Evolutionary conservation across 139 green algal species (phyloP).

Genomic region (Diplosphaera chodatii): DNA sequence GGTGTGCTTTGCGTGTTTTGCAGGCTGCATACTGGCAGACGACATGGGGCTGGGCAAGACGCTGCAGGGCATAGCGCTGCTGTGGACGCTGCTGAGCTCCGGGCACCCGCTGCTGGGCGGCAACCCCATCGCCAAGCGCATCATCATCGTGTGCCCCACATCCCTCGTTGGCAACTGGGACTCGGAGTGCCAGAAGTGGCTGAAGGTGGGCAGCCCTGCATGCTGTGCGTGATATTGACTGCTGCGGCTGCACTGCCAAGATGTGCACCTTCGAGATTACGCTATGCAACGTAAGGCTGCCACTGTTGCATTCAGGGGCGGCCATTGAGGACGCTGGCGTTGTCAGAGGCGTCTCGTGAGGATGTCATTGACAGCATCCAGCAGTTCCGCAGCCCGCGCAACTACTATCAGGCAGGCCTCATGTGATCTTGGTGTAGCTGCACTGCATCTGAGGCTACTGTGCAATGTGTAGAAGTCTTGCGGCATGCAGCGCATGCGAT

Average conservation of each 20-base stretch:
- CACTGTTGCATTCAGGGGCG: slow-evolving; percentile 43
- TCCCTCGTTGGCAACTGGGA: slow-evolving; percentile 97
- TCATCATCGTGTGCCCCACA: slow-evolving; percentile 97
- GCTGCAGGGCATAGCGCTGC: slow-evolving; percentile 77
- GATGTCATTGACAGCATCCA: slow-evolving; percentile 77
- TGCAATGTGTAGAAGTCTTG: no score
- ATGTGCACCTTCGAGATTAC: no score
- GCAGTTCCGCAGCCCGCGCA: slow-evolving; percentile 63
- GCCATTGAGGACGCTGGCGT: slow-evolving; percentile 60
- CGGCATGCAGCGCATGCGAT: no score
- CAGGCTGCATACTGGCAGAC: slow-evolving; percentile 92
- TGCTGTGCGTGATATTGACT: no score
- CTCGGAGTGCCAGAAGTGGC: slow-evolving; percentile 90
- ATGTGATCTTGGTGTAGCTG: no score
- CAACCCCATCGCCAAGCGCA: slow-evolving; percentile 62
- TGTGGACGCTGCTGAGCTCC: slow-evolving; percentile 88
- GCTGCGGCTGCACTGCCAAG: no score
- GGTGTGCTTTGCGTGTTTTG: no score
- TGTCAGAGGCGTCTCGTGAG: slow-evolving; percentile 81
- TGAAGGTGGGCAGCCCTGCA: slow-evolving; percentile 71
- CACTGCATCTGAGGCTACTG: no score
- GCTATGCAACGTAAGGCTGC: no score
- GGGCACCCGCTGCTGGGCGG: slow-evolving; percentile 57
- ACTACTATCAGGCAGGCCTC: slow-evolving; percentile 30
- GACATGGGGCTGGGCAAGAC: slow-evolving; percentile 82